Evolutionary conservation across 2,329 filamentous ascomycete genomes (phyloP).

Genomic region (Mycosphaerella sp.): DNA sequence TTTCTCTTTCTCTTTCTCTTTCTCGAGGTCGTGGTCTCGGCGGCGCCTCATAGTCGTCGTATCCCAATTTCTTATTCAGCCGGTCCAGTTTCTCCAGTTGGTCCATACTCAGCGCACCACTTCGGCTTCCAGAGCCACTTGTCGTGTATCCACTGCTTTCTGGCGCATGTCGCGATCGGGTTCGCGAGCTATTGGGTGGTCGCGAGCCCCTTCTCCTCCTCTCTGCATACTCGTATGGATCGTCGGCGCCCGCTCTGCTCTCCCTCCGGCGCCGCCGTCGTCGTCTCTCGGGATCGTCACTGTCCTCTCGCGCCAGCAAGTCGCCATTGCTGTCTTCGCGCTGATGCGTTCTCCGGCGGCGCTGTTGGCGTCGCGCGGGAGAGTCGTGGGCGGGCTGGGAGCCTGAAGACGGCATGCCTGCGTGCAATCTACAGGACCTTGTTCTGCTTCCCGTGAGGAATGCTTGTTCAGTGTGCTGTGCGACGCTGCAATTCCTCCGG

Average conservation of each 20-base stretch:
- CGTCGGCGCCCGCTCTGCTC: not conserved
- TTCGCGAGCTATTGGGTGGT: constrained; percentile 4
- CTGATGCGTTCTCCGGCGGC: constrained; percentile 31
- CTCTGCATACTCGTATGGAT: not conserved
- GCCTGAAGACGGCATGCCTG: constrained; percentile 2
- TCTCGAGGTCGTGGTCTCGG: constrained; percentile 43
- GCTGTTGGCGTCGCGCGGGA: constrained; percentile 25
- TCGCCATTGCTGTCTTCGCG: constrained; percentile 33
- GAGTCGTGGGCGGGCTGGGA: constrained; percentile 22
- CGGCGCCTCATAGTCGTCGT: constrained; percentile 37
- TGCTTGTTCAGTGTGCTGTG: not conserved
- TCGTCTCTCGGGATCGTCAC: constrained; percentile 6
- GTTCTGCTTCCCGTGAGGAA: not conserved
- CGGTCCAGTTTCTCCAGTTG: constrained; percentile 62
- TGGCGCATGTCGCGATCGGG: constrained; percentile 5
- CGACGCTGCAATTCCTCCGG: not conserved
- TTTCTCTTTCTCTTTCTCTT: constrained; percentile 24
- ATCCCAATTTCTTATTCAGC: constrained; percentile 51
- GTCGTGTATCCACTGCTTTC: constrained; percentile 13
- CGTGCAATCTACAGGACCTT: not conserved
- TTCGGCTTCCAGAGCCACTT: constrained; percentile 18
- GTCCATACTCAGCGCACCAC: constrained; percentile 44
- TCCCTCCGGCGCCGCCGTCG: not conserved
- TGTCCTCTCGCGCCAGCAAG: constrained; percentile 20
- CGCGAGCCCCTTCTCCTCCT: constrained; percentile 1